Percentiles rank a stretch among this genome's conserved stretches.
These are phyloP conservation scores for Polytrichum commune DNA, from an alignment of 225 moss, liverwort and hornwort genomes.

Conservation along the genomic window DNA sequence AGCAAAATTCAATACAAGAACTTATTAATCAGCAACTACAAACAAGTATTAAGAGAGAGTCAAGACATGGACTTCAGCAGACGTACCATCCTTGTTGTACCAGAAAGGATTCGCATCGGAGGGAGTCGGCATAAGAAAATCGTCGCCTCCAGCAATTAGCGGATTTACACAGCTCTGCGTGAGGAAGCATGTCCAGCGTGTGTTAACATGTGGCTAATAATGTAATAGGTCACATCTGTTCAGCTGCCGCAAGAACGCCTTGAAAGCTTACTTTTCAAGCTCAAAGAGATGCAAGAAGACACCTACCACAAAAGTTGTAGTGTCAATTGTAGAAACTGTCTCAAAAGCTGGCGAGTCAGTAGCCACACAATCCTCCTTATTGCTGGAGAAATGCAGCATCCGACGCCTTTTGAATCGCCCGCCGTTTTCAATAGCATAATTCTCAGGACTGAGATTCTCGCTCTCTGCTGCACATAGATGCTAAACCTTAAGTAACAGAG, in stretches of 20 bases:
- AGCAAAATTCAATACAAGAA: not conserved
- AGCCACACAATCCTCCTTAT: slow-evolving; percentile 38
- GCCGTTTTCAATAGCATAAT: slow-evolving; percentile 33
- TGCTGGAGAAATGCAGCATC: slow-evolving; percentile 52
- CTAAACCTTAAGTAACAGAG: too few relatives aligned
- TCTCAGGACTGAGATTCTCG: slow-evolving; percentile 24
- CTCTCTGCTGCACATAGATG: slow-evolving; percentile 23
- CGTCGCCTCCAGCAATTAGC: slow-evolving; percentile 39
- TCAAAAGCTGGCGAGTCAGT: slow-evolving; percentile 40
- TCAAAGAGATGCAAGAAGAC: not conserved
- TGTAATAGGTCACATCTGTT: not conserved
- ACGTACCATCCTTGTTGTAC: slow-evolving; percentile 37
- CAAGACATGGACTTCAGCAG: not conserved
- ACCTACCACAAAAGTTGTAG: slow-evolving; percentile 35
- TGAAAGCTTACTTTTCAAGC: not conserved
- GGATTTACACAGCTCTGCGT: slow-evolving; percentile 37
- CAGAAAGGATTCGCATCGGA: slow-evolving; percentile 42
- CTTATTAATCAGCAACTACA: not conserved
- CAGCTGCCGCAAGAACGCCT: not conserved
- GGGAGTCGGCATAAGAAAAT: slow-evolving; percentile 45
- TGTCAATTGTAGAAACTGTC: slow-evolving; percentile 20
- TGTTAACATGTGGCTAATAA: not conserved
- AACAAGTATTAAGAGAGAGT: not conserved
- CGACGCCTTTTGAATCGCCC: slow-evolving; percentile 61
- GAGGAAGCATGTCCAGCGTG: not conserved